Percentiles rank a stretch among this genome's conserved stretches.
phyloP scores from a whole-genome alignment of 2,329 filamentous ascomycete species.

The Metarhizium robertsii region DNA sequence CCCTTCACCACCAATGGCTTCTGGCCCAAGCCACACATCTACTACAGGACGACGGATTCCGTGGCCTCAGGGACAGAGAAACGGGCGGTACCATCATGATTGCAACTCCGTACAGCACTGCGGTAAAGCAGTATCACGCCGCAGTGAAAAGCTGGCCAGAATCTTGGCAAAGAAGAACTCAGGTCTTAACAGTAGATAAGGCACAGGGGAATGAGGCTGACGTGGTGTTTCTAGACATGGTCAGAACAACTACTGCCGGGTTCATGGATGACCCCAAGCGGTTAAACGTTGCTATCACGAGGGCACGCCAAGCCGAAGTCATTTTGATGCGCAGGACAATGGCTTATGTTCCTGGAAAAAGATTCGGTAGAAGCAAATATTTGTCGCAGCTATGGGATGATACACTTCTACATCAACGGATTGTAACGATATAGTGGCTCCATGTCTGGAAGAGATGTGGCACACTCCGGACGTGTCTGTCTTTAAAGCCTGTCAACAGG shows the following conservation, averaged over 20 bases:
- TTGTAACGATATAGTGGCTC: not conserved
- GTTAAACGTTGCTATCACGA: conserved; percentile 36
- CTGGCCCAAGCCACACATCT: conserved; percentile 22
- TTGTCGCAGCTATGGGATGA: conserved; percentile 23
- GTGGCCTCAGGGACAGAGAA: conserved; percentile 14
- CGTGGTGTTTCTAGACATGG: conserved; percentile 37
- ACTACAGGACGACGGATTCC: not conserved
- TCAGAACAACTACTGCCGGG: conserved; percentile 25
- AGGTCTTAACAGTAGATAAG: conserved; percentile 34
- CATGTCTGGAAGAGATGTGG: too few relatives aligned
- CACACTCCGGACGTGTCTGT: not conserved
- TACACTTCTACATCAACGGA: conserved; percentile 9
- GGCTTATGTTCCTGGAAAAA: conserved; percentile 12
- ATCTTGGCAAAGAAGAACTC: conserved; percentile 21
- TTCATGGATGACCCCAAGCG: conserved; percentile 36
- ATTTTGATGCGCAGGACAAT: conserved; percentile 33
- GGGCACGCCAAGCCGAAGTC: conserved; percentile 34
- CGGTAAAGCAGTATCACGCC: conserved; percentile 24
- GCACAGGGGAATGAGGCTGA: conserved; percentile 39
- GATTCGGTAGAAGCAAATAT: conserved; percentile 11
- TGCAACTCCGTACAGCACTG: conserved; percentile 32
- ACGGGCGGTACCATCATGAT: conserved; percentile 30
- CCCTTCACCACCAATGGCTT: conserved; percentile 27
- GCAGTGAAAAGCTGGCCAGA: conserved; percentile 18
- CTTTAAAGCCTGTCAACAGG: not conserved